Evolutionary conservation across 1,139 yeast species (phyloP).

Genomic region (Geotrichum carabidarum): DNA sequence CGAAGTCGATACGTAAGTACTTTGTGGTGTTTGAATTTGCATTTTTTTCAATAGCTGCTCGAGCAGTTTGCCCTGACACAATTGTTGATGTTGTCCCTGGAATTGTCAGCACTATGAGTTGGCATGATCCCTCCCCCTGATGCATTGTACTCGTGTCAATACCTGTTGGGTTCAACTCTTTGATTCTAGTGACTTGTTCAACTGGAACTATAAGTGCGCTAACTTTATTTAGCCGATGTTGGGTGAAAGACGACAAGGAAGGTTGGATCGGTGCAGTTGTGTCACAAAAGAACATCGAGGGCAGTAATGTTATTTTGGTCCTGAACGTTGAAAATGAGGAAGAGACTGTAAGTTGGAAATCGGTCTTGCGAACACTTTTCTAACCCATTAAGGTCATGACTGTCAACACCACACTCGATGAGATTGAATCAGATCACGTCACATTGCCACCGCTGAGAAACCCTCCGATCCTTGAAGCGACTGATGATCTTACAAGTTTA

Average conservation of each 20-base stretch:
- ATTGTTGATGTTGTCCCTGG: background rate
- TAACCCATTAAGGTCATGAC: conserved; percentile 23
- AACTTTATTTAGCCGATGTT: conserved; percentile 55
- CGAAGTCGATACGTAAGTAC: conserved; percentile 17
- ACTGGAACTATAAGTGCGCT: too few species aligned
- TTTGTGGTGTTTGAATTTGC: background rate
- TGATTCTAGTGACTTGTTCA: too few species aligned
- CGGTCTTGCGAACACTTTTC: background rate
- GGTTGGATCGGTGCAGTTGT: conserved; percentile 95
- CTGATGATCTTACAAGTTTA: conserved; percentile 87
- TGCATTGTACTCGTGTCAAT: too few species aligned
- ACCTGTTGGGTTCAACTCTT: too few species aligned
- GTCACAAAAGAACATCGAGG: conserved; percentile 46
- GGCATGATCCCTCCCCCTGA: too few species aligned
- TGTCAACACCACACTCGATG: conserved; percentile 35
- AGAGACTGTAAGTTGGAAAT: conserved; percentile 37
- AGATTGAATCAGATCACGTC: conserved; percentile 44
- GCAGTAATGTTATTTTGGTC: conserved; percentile 50
- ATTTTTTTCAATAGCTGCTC: background rate
- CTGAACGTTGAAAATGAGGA: conserved; percentile 51
- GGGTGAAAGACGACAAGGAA: conserved; percentile 83
- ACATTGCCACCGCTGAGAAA: conserved; percentile 72
- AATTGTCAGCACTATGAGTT: background rate
- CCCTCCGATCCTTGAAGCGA: conserved; percentile 89
- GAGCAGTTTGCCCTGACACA: background rate